Evolutionary conservation across 2,329 filamentous ascomycete species (phyloP).

Genomic region (Chaetomiaceae sp.): DNA sequence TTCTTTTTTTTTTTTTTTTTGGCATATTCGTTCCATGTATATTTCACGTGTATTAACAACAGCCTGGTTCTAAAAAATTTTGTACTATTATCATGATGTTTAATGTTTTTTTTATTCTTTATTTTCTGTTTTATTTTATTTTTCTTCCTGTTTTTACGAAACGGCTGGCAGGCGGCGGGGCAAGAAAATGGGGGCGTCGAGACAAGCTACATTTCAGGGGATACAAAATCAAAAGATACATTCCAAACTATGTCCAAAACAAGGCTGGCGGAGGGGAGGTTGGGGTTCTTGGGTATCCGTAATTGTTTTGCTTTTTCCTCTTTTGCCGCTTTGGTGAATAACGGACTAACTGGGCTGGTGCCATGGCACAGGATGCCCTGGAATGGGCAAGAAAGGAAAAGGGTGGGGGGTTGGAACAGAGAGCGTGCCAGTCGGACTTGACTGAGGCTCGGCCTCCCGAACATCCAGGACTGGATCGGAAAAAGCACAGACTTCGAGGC

Average conservation of each 20-base stretch:
- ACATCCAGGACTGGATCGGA: constrained; percentile 17
- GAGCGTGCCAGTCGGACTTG: constrained; percentile 11
- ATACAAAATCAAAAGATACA: background rate
- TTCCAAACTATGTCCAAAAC: background rate
- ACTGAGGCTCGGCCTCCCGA: constrained; percentile 24
- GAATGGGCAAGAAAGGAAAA: constrained; percentile 6
- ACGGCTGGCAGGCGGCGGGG: background rate
- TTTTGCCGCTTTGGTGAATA: background rate
- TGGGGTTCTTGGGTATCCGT: background rate
- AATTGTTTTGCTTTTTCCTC: constrained; percentile 10
- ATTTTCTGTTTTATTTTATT: constrained; percentile 8
- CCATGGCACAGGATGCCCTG: constrained; percentile 2
- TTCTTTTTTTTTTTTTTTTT: background rate
- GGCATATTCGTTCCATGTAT: constrained; percentile 3
- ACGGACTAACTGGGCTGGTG: background rate
- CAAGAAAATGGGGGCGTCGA: background rate
- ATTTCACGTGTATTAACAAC: constrained; percentile 7
- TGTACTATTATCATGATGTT: background rate
- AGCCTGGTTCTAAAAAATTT: background rate
- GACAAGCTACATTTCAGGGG: background rate
- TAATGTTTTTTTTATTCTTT: constrained; percentile 3
- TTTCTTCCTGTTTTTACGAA: constrained; percentile 1
- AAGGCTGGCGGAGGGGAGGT: too few species aligned
- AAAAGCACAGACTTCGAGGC: constrained; percentile 6
- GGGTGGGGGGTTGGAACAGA: background rate